Evolutionary conservation across 2,329 filamentous ascomycete genomes (phyloP).

Genomic region (Emmonsiellopsis sp.): DNA sequence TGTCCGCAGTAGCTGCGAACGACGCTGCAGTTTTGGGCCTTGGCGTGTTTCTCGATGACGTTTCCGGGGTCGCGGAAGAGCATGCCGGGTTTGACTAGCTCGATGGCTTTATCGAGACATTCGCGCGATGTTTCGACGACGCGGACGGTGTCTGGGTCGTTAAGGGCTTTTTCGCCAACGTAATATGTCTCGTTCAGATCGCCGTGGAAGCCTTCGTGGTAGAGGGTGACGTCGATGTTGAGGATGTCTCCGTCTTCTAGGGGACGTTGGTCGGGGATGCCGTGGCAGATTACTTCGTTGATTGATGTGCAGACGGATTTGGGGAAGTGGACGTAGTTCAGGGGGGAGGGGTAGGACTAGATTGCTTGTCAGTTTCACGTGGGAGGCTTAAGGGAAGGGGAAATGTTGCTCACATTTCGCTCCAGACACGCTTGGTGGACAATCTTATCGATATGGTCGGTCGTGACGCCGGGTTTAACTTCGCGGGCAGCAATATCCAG

Average conservation of each 20-base stretch:
- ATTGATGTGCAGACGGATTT: slow-evolving; percentile 95
- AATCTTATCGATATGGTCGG: slow-evolving; percentile 88
- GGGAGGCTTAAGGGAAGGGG: too few relatives aligned
- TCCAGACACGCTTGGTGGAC: slow-evolving; percentile 93
- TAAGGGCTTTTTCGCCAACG: slow-evolving; percentile 76
- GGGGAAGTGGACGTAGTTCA: slow-evolving; percentile 94
- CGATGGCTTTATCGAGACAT: slow-evolving; percentile 83
- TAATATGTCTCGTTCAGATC: slow-evolving; percentile 99
- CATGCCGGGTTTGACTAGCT: slow-evolving; percentile 84
- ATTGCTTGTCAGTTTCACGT: slow-evolving; percentile 8
- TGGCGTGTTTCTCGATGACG: slow-evolving; percentile 90
- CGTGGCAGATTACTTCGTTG: slow-evolving; percentile 98
- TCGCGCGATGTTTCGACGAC: slow-evolving; percentile 86
- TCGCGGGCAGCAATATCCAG: slow-evolving; percentile 83
- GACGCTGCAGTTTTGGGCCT: slow-evolving; percentile 74
- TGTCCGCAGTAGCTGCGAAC: slow-evolving; percentile 96
- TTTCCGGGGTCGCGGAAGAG: slow-evolving; percentile 90
- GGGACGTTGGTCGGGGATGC: slow-evolving; percentile 84
- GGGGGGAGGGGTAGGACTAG: slow-evolving; percentile 84
- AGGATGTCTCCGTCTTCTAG: slow-evolving; percentile 90
- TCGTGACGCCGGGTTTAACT: slow-evolving; percentile 82
- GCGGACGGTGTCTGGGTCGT: slow-evolving; percentile 76
- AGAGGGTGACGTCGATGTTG: slow-evolving; percentile 92
- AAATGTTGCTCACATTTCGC: slow-evolving; percentile 59
- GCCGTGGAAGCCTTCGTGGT: slow-evolving; percentile 89